These are phyloP conservation scores for Boletus rufocinnamomeus DNA, from an alignment of 768 basidiomycete genomes.

Conservation along the genomic window DNA sequence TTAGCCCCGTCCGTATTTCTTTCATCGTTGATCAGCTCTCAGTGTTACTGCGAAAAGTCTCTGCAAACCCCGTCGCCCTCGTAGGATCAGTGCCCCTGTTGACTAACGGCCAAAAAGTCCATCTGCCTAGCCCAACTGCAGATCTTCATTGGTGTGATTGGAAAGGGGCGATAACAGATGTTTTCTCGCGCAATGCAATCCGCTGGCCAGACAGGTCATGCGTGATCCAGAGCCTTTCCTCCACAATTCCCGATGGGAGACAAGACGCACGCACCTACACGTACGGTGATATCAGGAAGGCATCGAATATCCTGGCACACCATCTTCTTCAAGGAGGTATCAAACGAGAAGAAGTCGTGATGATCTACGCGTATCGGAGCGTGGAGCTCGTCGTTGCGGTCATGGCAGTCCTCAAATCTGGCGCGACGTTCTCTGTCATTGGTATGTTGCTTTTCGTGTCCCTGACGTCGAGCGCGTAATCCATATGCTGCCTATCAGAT, in stretches of 20 bases:
- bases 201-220: slow-evolving; percentile 81
- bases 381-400: slow-evolving; percentile 97
- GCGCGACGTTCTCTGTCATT: slow-evolving; percentile 96
- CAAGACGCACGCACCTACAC: slow-evolving; percentile 66
- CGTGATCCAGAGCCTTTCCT: slow-evolving; percentile 76
- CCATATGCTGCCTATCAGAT: slow-evolving; percentile 49
- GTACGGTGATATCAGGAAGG: slow-evolving; percentile 78
- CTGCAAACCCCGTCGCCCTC: slow-evolving; percentile 63
- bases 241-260: slow-evolving; percentile 35
- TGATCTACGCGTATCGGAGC: slow-evolving; percentile 95
- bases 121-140: slow-evolving; percentile 80
- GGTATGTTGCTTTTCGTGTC: slow-evolving; percentile 50
- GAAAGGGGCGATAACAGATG: slow-evolving; percentile 95
- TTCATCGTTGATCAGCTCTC: slow-evolving; percentile 86
- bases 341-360: slow-evolving; percentile 92
- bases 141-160: slow-evolving; percentile 97
- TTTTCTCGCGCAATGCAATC: slow-evolving; percentile 87
- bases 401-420: slow-evolving; percentile 94
- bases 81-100: slow-evolving; percentile 82
- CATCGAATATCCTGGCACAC: slow-evolving; percentile 89
- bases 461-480: slow-evolving; percentile 1
- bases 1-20: slow-evolving; percentile 74
- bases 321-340: slow-evolving; percentile 84
- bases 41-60: slow-evolving; percentile 68
- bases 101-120: slow-evolving; percentile 65